A percentile compares a stretch with the other conserved stretches of the same genome.
Evolutionary conservation across 805 yeast genomes (phyloP).

Genomic region (Monosporozyma aerobia): DNA sequence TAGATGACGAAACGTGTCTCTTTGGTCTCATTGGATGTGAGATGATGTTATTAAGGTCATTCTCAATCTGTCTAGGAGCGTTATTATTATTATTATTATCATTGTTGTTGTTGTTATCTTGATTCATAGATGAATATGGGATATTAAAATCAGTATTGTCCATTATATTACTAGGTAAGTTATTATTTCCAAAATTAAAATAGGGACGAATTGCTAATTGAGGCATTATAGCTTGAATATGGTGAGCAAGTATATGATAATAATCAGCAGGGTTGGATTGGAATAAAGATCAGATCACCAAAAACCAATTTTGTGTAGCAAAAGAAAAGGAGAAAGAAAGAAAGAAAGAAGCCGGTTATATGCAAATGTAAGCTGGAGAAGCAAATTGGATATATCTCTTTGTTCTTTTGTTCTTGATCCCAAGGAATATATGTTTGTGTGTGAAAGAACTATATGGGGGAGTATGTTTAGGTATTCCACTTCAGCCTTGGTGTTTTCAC

Average conservation of each 20-base stretch:
- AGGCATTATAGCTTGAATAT: slow-evolving; percentile 1
- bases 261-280: not conserved
- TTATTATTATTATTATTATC: not conserved
- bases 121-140: not conserved
- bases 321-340: not conserved
- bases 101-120: not conserved
- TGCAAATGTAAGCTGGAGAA: too few species aligned
- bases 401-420: too few species aligned
- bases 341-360: not conserved
- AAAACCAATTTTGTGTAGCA: not conserved
- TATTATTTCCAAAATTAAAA: slow-evolving; percentile 1
- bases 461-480: too few species aligned
- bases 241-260: not conserved
- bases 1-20: slow-evolving; percentile 20
- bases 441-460: too few species aligned
- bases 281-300: not conserved
- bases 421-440: too few species aligned
- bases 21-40: slow-evolving; percentile 12
- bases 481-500: not conserved
- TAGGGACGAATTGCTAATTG: slow-evolving; percentile 1
- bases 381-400: too few species aligned
- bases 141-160: not conserved
- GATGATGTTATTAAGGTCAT: not conserved
- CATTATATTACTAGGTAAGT: not conserved
- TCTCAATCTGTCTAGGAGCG: not conserved